These are phyloP conservation scores for Marchantia paleacea DNA, from an alignment of 225 moss, liverwort and hornwort species.

Conservation along the genomic window DNA sequence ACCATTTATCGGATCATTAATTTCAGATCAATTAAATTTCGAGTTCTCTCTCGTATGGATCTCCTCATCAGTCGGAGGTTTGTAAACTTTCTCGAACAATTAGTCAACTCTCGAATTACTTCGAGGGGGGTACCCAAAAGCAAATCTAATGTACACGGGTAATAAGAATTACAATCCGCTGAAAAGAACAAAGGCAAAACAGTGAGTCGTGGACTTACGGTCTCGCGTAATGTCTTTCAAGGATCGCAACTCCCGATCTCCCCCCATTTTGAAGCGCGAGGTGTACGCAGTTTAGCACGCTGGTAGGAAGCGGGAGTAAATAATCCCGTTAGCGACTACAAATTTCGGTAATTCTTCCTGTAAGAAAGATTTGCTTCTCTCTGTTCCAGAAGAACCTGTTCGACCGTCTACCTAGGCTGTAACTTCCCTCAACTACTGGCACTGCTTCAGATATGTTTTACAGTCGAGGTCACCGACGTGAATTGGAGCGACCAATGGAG, in stretches of 20 bases:
- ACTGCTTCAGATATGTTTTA: neutral
- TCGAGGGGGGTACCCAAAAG: neutral
- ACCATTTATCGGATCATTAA: neutral
- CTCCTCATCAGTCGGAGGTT: neutral
- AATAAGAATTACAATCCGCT: neutral
- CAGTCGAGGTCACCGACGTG: neutral
- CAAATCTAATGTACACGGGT: no score
- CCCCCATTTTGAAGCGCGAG: neutral
- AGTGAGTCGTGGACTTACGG: constrained; percentile 24
- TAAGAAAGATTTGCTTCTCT: neutral
- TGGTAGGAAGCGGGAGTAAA: neutral
- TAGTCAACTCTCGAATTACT: neutral
- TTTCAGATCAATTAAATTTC: neutral
- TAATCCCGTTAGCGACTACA: neutral
- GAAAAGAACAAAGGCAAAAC: neutral
- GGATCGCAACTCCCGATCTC: constrained; percentile 27
- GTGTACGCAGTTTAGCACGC: neutral
- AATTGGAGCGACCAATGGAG: neutral
- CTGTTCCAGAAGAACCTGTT: neutral
- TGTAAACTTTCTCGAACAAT: neutral
- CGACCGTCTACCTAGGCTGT: no score
- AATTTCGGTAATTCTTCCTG: neutral
- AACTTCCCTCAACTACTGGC: no score
- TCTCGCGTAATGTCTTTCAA: constrained; percentile 40
- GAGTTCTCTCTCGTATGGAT: neutral